Evolutionary conservation across 192 early-diverging fungal species (phyloP).

Genomic region (Obelidium mucronatum): DNA sequence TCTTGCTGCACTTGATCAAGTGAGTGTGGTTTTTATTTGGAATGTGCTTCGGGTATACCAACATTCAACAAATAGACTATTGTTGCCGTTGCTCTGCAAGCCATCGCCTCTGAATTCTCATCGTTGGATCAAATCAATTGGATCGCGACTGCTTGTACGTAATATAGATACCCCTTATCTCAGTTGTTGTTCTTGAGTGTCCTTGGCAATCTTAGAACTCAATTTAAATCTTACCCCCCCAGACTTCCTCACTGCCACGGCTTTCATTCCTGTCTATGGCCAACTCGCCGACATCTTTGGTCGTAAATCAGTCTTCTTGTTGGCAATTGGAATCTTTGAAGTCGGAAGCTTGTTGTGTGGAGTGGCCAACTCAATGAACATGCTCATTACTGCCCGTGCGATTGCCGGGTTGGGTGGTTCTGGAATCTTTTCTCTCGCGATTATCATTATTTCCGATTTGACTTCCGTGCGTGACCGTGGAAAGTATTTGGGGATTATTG

Average conservation of each 20-base stretch:
- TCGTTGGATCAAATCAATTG: slow-evolving; percentile 43
- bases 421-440: slow-evolving; percentile 78
- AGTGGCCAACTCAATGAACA: slow-evolving; percentile 56
- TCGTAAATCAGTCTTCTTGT: slow-evolving; percentile 73
- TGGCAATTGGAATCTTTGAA: slow-evolving; percentile 77
- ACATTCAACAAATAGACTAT: slow-evolving; percentile 41
- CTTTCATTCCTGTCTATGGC: slow-evolving; percentile 79
- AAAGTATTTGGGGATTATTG: slow-evolving; percentile 79
- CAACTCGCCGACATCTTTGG: slow-evolving; percentile 93
- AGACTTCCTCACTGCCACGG: slow-evolving; percentile 52
- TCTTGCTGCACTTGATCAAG: slow-evolving; percentile 49
- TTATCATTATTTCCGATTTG: slow-evolving; percentile 87
- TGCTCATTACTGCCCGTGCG: slow-evolving; percentile 75
- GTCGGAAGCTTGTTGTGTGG: slow-evolving; percentile 83
- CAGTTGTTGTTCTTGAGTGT: background rate
- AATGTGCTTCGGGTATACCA: background rate
- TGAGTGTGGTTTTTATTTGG: background rate
- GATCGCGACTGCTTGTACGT: slow-evolving; percentile 48
- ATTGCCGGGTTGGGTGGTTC: slow-evolving; percentile 84
- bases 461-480: slow-evolving; percentile 68
- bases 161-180: no score
- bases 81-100: slow-evolving; percentile 43
- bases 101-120: slow-evolving; percentile 48
- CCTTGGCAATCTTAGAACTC: no score
- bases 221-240: no score